Evolutionary conservation across 2,329 filamentous ascomycete species (phyloP).

Genomic region (Domatiomyces globalis): DNA sequence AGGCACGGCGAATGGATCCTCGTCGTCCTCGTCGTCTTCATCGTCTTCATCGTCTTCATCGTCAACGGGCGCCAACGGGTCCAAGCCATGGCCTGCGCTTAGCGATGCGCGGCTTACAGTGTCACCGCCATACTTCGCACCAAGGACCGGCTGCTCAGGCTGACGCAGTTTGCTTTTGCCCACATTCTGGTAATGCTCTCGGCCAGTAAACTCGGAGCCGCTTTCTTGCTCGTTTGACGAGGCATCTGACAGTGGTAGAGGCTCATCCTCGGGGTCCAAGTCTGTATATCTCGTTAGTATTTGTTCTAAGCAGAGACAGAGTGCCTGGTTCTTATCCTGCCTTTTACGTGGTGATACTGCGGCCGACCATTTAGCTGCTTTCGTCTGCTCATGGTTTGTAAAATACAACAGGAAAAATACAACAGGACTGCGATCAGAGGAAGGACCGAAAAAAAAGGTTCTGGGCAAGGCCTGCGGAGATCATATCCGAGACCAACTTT

Average conservation of each 20-base stretch:
- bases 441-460: not conserved
- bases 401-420: not conserved
- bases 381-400: not conserved
- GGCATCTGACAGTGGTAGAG: constrained; percentile 37
- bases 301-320: not conserved
- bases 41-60: constrained; percentile 14
- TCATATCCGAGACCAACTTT: not conserved
- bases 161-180: constrained; percentile 76
- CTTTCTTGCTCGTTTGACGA: constrained; percentile 29
- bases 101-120: constrained; percentile 54
- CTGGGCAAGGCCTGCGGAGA: not conserved
- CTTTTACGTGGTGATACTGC: not conserved
- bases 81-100: constrained; percentile 16
- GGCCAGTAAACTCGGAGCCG: constrained; percentile 43
- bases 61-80: constrained; percentile 14
- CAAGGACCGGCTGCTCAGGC: constrained; percentile 53
- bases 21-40: constrained; percentile 18
- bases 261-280: constrained; percentile 63
- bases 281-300: constrained; percentile 36
- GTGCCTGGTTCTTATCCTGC: not conserved
- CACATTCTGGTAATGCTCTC: constrained; percentile 76
- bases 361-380: not conserved
- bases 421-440: not conserved
- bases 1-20: constrained; percentile 12
- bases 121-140: constrained; percentile 63